Base-by-base conservation (phyloP, 371 early-diverging fungal genomes). In the Catenaria anguillulae region DNA sequence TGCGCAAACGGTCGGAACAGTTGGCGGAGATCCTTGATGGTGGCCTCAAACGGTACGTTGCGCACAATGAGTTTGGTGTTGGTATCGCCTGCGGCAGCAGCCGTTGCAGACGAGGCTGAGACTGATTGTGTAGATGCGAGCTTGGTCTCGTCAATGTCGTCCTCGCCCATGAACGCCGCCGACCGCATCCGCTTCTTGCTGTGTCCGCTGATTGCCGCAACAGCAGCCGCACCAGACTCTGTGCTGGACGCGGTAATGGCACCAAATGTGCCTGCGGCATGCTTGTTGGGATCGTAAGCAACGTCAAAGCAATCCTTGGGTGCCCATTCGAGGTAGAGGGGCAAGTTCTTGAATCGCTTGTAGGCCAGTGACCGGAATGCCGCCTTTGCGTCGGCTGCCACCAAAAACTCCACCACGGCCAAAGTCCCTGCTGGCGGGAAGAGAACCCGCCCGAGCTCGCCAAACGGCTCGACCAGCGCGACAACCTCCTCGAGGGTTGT, bases 21-120 rank as follows among this genome's bases (percentile, higher is more conserved):
- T 66, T 92, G 87, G 42, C 80, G 81, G 58, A 99, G 71, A 66
- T 99, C 99, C 71, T 87, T 87, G 68, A 88, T 84, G 26, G 97
- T 92, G 15, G 98, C 97, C 77, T 98, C 97, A 73, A 99, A 99
- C 48, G 99, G 97, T 59, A 99, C 81, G 77, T 99, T 99, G 64
- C 94, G 92, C 33, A 98, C 84, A 33, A 98, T 76, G 60, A 99
- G 72, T 71, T 98, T 98, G 54, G 88, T 88, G 52, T 77, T 72
- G 35, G n/a, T 10, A 42, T 62, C 58, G 62, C 64, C 82, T 77
- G 37, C 86, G 36, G 86, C 73, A 10, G 17, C 40, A 5, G 40
- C 5, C 40, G 17, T 17, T n/a, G n/a, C n/a, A n/a, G n/a, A n/a
- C n/a, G n/a, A n/a, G n/a, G n/a, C n/a, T n/a, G n/a, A n/a, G n/a